Conservation (phyloP, 2,329 filamentous ascomycete species). For the Biscogniauxia sp. region DNA sequence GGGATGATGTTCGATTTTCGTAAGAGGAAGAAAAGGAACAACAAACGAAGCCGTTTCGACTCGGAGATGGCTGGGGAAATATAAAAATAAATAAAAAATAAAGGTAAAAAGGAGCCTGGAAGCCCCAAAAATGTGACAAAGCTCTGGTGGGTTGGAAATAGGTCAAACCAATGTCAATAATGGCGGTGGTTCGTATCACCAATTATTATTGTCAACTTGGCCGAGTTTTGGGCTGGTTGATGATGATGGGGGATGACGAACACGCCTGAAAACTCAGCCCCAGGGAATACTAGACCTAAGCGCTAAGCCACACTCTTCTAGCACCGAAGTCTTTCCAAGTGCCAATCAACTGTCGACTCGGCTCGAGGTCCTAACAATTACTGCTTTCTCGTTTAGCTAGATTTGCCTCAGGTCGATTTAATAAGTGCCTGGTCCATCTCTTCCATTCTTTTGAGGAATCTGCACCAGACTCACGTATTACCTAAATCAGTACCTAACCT, state of each 20-base stretch:
- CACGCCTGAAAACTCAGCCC: background rate
- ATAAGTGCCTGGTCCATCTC: background rate
- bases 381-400: background rate
- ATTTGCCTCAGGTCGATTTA: background rate
- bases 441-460: too few species aligned
- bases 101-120: too few species aligned
- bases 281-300: background rate
- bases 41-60: background rate
- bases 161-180: too few species aligned
- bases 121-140: too few species aligned
- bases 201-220: background rate
- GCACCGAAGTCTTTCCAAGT: background rate
- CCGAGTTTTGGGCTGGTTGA: background rate
- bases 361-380: background rate
- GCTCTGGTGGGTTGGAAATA: too few species aligned
- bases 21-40: background rate
- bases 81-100: too few species aligned
- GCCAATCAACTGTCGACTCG: background rate
- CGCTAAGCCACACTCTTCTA: constrained; percentile 4
- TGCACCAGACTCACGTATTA: too few species aligned
- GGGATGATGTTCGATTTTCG: background rate
- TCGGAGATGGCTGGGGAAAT: background rate
- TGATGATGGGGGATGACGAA: background rate
- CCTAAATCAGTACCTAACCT: too few species aligned
- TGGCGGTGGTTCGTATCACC: too few species aligned